Evolutionary conservation across 2,329 filamentous ascomycete species (phyloP).

Genomic region (Nigrospora sphaerica): DNA sequence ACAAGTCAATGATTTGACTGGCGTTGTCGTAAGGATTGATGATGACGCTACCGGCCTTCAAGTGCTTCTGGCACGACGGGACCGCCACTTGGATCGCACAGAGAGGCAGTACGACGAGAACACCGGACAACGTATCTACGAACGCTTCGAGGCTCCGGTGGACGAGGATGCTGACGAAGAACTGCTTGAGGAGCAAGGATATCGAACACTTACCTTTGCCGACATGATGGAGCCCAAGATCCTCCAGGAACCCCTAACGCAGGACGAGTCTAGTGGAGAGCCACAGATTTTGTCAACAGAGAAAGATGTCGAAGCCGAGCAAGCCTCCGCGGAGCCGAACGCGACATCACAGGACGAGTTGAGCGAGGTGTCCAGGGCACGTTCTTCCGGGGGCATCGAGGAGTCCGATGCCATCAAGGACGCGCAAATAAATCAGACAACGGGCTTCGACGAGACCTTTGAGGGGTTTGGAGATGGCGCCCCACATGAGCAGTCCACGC

Average conservation of each 20-base stretch:
- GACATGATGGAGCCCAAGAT: constrained; percentile 65
- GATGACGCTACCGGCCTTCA: constrained; percentile 45
- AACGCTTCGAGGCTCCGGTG: constrained; percentile 68
- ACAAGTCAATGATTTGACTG: constrained; percentile 56
- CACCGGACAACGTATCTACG: constrained; percentile 67
- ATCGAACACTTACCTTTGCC: constrained; percentile 49
- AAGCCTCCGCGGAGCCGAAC: background rate
- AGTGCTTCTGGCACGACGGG: constrained; percentile 62
- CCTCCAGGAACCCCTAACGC: constrained; percentile 35
- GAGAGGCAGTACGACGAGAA: constrained; percentile 56
- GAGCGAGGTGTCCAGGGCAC: too few relatives aligned
- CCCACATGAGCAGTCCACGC: too few relatives aligned
- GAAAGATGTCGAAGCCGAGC: background rate
- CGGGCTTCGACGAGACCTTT: background rate
- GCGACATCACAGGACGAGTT: too few relatives aligned
- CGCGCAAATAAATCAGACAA: too few relatives aligned
- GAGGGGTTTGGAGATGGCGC: constrained; percentile 1
- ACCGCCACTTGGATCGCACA: constrained; percentile 49
- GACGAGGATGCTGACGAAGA: constrained; percentile 46
- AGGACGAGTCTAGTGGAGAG: background rate
- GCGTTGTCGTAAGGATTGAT: constrained; percentile 50
- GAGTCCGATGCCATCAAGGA: too few relatives aligned
- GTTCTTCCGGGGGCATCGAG: too few relatives aligned
- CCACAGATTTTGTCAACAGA: background rate
- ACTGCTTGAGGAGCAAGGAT: constrained; percentile 45